Base-by-base conservation (phyloP, 305 asterid species). In the Fraxinus ornus region DNA sequence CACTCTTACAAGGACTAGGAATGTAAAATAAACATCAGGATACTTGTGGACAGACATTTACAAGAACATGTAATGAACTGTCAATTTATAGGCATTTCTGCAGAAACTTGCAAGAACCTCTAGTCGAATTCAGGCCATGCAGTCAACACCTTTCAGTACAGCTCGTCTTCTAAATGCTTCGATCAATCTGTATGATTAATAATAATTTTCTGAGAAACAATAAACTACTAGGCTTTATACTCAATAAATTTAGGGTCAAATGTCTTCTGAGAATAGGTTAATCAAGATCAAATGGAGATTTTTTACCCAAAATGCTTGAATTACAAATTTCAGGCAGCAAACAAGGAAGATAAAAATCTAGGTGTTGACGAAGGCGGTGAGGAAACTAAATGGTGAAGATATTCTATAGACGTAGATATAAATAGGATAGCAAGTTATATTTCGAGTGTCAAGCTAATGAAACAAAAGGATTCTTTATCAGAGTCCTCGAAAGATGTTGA, bases 111-210 rank as follows among this genome's bases (percentile, higher is more conserved):
- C 70, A 60, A 19, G 30, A 60, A 60, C 5, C 4, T 60, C 30
- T 21, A 60, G 22, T 60, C 5, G 68, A 19, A 57, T n/a, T 57
- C 68, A 1, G 28, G 68, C 28, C 28, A 57, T 5, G 12, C 68
- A 60, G 70, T 28, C 30, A 21, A 60, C 28, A 60, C 74, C 74
- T 66, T 35, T 66, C 74, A 3, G 33, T 26, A 28, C 32, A 49
- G 9, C 64, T 32, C 3, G 28, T 5, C 76, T 5, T 36, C 70
- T 55, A 32, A 28, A 78, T 19, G 62, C 71, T 55, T 52, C 60
- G n/a, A 15, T 83, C 85, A 75, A 80, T 81, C 85, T 86, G 85
- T 70, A 78, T 32, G 60, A 80, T 24, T 36, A 36, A 47, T 57
- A 79, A 36, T 13, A 21, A 28, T 36, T 37, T 64, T 5, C 30